These are phyloP conservation scores for Neoarthrinium moseri DNA, from an alignment of 2,329 filamentous ascomycete genomes.

Conservation along the genomic window DNA sequence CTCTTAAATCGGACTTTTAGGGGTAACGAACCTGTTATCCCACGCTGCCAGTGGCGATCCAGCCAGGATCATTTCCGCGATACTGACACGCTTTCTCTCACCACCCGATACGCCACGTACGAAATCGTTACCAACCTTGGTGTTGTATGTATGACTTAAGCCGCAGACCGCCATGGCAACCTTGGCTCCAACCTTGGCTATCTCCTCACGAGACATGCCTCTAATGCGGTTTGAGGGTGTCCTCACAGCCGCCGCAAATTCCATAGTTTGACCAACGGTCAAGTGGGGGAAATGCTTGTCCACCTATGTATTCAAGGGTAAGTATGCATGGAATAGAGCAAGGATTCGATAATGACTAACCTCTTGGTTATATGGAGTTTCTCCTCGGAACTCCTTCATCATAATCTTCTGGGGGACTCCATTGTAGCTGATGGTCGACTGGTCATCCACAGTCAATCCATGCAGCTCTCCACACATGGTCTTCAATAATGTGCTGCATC, in stretches of 20 bases:
- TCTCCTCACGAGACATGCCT: slow-evolving; percentile 60
- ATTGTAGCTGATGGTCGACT: slow-evolving; percentile 58
- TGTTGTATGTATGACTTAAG: slow-evolving; percentile 69
- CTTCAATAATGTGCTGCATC: slow-evolving; percentile 53
- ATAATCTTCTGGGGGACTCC: slow-evolving; percentile 55
- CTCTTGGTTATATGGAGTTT: slow-evolving; percentile 36
- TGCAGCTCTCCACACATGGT: slow-evolving; percentile 33
- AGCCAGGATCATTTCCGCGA: slow-evolving; percentile 74
- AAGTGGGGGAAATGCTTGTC: slow-evolving; percentile 65
- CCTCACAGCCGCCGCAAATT: slow-evolving; percentile 68
- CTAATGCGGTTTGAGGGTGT: slow-evolving; percentile 65
- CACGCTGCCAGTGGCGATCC: slow-evolving; percentile 46
- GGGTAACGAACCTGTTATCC: slow-evolving; percentile 60
- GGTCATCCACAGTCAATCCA: slow-evolving; percentile 12
- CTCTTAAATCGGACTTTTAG: no score
- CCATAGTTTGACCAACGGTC: slow-evolving; percentile 71
- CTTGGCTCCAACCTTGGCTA: slow-evolving; percentile 60
- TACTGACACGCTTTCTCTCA: slow-evolving; percentile 77
- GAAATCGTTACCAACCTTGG: slow-evolving; percentile 73
- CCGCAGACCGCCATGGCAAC: slow-evolving; percentile 72
- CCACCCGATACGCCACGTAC: slow-evolving; percentile 71
- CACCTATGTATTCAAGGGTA: slow-evolving; percentile 13
- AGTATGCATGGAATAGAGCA: background rate
- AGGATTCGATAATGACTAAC: background rate
- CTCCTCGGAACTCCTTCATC: slow-evolving; percentile 58